A percentile compares a stretch with the other conserved stretches of the same genome.
phyloP scores from a whole-genome alignment of 805 yeast species.

The Sugiyamaella americana region DNA sequence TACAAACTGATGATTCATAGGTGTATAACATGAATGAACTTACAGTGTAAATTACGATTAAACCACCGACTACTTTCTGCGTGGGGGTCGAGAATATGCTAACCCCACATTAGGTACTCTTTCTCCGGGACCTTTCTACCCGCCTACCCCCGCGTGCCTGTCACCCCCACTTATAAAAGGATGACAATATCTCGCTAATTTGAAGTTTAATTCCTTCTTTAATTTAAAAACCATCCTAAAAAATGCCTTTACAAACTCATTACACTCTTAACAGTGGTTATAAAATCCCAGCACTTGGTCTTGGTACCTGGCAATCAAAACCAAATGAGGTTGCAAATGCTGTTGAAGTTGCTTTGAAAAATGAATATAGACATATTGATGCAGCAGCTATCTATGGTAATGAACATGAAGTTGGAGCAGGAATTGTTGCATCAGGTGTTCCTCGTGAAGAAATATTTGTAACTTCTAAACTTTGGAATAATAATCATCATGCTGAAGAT shows the following conservation, averaged over 20 bases:
- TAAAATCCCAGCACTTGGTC: constrained; percentile 46
- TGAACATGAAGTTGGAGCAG: constrained; percentile 50
- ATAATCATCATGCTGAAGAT: constrained; percentile 32
- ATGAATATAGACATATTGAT: constrained; percentile 63
- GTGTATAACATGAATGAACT: no score
- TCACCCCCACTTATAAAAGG: not conserved
- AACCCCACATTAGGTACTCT: no score
- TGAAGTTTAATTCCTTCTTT: not conserved
- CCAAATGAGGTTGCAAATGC: constrained; percentile 29
- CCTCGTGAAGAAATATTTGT: constrained; percentile 41
- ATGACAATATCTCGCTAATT: not conserved
- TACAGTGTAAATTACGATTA: no score
- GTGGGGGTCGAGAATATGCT: no score
- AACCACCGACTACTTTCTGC: no score
- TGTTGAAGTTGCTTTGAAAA: constrained; percentile 42
- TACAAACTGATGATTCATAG: no score
- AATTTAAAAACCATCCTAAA: not conserved
- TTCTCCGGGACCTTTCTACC: no score
- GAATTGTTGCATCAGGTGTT: constrained; percentile 51
- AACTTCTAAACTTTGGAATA: constrained; percentile 38
- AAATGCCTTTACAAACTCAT: not conserved
- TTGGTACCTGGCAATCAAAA: constrained; percentile 44
- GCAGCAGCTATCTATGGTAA: constrained; percentile 53
- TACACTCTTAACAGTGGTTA: constrained; percentile 34
- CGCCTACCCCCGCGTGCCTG: no score